Conservation (phyloP, 2,329 filamentous ascomycete genomes). For the Colletotrichum coccodes region DNA sequence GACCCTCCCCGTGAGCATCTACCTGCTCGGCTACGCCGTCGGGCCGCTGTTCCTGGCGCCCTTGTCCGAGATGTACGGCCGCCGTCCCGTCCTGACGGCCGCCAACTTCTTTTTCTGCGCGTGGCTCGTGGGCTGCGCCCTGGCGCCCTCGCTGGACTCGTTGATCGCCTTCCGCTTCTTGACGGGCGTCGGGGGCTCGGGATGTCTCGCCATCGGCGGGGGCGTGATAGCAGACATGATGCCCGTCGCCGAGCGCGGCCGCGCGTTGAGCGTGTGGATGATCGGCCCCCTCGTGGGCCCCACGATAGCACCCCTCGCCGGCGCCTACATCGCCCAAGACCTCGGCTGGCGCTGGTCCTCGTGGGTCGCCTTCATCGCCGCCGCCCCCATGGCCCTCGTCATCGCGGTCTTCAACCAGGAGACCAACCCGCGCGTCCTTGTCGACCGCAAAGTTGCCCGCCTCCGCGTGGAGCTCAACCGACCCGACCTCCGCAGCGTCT, state of each 20-base stretch:
- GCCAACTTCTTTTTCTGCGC: constrained; percentile 70
- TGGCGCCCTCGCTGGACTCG: constrained; percentile 62
- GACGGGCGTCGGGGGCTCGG: constrained; percentile 67
- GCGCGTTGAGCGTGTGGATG: constrained; percentile 61
- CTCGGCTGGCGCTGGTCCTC: constrained; percentile 64
- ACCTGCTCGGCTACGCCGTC: constrained; percentile 67
- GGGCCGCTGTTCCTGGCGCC: constrained; percentile 68
- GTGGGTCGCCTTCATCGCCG: constrained; percentile 63
- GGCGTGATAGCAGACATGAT: constrained; percentile 67
- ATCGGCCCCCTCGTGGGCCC: constrained; percentile 54
- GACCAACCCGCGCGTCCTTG: constrained; percentile 61
- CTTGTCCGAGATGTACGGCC: constrained; percentile 72
- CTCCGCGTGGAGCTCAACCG: constrained; percentile 56
- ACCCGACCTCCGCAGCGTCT: constrained; percentile 46
- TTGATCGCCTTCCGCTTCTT: constrained; percentile 70
- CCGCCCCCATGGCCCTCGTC: constrained; percentile 44
- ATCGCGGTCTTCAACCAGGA: constrained; percentile 55
- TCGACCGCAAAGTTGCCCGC: constrained; percentile 57
- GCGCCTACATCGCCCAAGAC: constrained; percentile 58
- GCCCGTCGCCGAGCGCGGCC: constrained; percentile 55
- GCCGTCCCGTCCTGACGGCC: constrained; percentile 63
- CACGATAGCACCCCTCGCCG: constrained; percentile 57
- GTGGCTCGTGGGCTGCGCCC: constrained; percentile 73
- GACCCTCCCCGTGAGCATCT: constrained; percentile 69
- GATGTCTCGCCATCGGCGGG: constrained; percentile 63